Evolutionary conservation across 371 early-diverging fungal species (phyloP).

Genomic region (Entomophthora muscae): DNA sequence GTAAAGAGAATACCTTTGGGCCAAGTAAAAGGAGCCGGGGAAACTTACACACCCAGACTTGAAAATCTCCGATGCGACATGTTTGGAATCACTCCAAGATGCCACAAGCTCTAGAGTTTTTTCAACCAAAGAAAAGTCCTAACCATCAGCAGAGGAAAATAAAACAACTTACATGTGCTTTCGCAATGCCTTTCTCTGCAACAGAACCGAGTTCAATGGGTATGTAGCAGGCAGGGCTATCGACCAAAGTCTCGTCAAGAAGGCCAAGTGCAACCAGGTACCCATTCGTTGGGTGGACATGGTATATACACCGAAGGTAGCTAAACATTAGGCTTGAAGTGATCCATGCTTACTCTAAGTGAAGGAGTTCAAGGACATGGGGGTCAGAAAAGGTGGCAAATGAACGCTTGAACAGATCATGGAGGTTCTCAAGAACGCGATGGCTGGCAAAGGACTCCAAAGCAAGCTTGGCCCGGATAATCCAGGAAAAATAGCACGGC

Average conservation of each 20-base stretch:
- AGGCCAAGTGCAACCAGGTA: not conserved
- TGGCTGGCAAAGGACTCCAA: not conserved
- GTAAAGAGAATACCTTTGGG: not conserved
- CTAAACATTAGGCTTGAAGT: not conserved
- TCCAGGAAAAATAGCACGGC: not conserved
- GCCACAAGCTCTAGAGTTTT: not conserved
- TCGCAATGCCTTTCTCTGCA: not conserved
- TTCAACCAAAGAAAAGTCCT: not conserved
- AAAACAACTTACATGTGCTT: not conserved
- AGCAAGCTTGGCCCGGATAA: not conserved
- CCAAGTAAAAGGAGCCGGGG: not conserved
- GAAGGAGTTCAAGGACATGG: not conserved
- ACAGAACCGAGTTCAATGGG: not conserved
- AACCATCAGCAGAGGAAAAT: not conserved
- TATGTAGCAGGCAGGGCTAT: not conserved
- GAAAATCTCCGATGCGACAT: not conserved
- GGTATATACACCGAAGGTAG: not conserved
- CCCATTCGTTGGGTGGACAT: not conserved
- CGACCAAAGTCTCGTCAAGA: not conserved
- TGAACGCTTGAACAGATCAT: not conserved
- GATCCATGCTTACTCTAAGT: not conserved
- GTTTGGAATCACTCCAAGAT: not conserved
- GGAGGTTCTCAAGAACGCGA: not conserved
- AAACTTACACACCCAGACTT: not conserved
- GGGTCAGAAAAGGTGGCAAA: not conserved